phyloP scores from a whole-genome alignment of 2,329 filamentous ascomycete species.

The Aspergillus chevalieri region DNA sequence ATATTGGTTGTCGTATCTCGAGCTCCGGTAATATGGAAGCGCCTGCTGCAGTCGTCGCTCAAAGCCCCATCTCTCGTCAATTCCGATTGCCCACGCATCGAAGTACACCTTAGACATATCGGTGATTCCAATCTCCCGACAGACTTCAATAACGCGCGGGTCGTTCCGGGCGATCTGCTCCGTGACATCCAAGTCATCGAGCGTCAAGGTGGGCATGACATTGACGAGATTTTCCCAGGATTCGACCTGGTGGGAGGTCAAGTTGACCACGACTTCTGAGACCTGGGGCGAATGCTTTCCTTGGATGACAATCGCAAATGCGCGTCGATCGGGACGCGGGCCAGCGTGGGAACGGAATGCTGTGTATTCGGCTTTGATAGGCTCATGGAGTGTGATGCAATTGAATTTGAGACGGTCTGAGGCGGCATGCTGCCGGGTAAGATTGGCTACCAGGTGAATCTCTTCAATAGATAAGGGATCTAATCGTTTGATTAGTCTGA shows the following conservation, averaged over 20 bases:
- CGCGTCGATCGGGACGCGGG: slow-evolving; percentile 26
- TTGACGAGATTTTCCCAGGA: slow-evolving; percentile 34
- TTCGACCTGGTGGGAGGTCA: slow-evolving; percentile 20
- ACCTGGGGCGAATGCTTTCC: slow-evolving; percentile 17
- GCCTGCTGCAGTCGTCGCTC: slow-evolving; percentile 29
- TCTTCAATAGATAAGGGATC: slow-evolving; percentile 11
- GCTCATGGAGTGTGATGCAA: slow-evolving; percentile 51
- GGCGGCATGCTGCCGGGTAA: slow-evolving; percentile 11
- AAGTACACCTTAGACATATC: slow-evolving; percentile 31
- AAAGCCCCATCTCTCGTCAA: slow-evolving; percentile 31
- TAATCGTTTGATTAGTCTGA: background rate
- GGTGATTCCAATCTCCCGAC: slow-evolving; percentile 29
- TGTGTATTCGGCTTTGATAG: slow-evolving; percentile 30
- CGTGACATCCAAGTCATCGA: slow-evolving; percentile 30
- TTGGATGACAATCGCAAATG: slow-evolving; percentile 47
- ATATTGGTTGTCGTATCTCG: slow-evolving; percentile 26
- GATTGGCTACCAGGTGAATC: slow-evolving; percentile 7
- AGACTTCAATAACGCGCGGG: slow-evolving; percentile 26
- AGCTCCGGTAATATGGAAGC: slow-evolving; percentile 27
- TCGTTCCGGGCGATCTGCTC: slow-evolving; percentile 28
- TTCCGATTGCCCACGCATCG: slow-evolving; percentile 33
- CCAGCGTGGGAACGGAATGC: slow-evolving; percentile 28
- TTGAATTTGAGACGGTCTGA: slow-evolving; percentile 30
- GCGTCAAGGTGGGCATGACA: slow-evolving; percentile 42
- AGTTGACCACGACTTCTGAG: slow-evolving; percentile 24